A percentile compares a stretch with the other conserved stretches of the same genome.
These are phyloP conservation scores for Calendula officinalis DNA, from an alignment of 129 eudicot species.

Conservation along the genomic window DNA sequence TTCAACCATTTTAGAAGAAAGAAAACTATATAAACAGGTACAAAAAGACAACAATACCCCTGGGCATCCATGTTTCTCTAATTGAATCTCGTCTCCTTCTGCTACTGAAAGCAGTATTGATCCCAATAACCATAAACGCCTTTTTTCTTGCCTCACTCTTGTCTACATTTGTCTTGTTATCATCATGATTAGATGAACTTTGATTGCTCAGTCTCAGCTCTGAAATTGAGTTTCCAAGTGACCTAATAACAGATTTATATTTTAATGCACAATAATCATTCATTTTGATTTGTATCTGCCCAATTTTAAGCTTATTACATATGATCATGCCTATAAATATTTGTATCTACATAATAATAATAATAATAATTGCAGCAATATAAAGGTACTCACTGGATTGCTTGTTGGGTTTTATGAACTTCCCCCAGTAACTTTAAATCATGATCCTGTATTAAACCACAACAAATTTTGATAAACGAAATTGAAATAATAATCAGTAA, in stretches of 20 bases:
- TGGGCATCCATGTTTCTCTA: conserved; percentile 86
- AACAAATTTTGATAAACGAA: background rate
- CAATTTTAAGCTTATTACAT: no score
- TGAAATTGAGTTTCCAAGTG: no score
- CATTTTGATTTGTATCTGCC: no score
- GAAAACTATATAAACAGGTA: background rate
- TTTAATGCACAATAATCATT: no score
- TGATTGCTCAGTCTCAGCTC: background rate
- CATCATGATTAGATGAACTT: no score
- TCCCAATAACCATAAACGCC: conserved; percentile 73
- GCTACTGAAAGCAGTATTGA: conserved; percentile 82
- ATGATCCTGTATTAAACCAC: conserved; percentile 32
- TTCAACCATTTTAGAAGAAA: background rate
- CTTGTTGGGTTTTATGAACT: conserved; percentile 84
- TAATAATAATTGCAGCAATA: no score
- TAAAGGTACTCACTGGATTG: conserved; percentile 65
- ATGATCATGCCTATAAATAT: no score
- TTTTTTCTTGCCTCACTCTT: conserved; percentile 46
- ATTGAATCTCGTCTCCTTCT: conserved; percentile 78
- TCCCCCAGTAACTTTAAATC: conserved; percentile 55
- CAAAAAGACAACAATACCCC: conserved; percentile 39
- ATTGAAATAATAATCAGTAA: conserved; percentile 22
- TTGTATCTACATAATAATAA: no score
- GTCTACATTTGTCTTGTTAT: conserved; percentile 8
- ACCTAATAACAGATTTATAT: no score